phyloP scores from a whole-genome alignment of 2,329 filamentous ascomycete species.

The Coleophoma eucalyptorum region DNA sequence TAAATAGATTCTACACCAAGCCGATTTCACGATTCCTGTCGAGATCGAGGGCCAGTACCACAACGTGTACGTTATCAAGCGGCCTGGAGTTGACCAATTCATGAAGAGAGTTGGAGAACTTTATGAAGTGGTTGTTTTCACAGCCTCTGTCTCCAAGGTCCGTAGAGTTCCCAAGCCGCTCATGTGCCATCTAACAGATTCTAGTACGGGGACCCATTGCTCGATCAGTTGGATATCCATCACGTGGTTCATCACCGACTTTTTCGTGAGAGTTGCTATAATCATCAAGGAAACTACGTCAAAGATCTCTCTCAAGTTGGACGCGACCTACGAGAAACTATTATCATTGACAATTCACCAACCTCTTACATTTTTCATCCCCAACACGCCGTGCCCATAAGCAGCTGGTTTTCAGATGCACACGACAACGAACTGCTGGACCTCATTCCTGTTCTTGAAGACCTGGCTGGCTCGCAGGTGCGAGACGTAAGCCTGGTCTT shows the following conservation, averaged over 20 bases:
- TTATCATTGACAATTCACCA: constrained; percentile 99
- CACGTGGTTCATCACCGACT: constrained; percentile 92
- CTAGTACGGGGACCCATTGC: constrained; percentile 90
- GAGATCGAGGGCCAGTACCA: constrained; percentile 99
- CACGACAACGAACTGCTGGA: constrained; percentile 98
- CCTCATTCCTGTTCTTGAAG: constrained; percentile 95
- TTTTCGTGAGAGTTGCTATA: constrained; percentile 98
- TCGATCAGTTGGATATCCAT: constrained; percentile 97
- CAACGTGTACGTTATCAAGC: constrained; percentile 99
- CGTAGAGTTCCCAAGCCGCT: constrained; percentile 15
- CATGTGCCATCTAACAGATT: constrained; percentile 7
- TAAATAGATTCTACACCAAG: constrained; percentile 85
- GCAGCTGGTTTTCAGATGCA: constrained; percentile 99
- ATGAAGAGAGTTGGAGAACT: constrained; percentile 98
- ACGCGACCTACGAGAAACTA: constrained; percentile 92
- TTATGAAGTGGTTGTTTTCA: constrained; percentile 98
- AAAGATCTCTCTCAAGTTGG: constrained; percentile 98
- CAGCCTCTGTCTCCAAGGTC: constrained; percentile 96
- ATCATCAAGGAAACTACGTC: constrained; percentile 98
- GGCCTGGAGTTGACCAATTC: constrained; percentile 96
- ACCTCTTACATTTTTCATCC: constrained; percentile 99
- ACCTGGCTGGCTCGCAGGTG: constrained; percentile 84
- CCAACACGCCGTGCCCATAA: constrained; percentile 97
- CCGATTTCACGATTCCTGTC: constrained; percentile 97
- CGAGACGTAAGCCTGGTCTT: constrained; percentile 96